Percentiles rank a stretch among this genome's conserved stretches.
These are phyloP conservation scores for Helotiales sp. DNA, from an alignment of 2,329 filamentous ascomycete species.

Conservation along the genomic window DNA sequence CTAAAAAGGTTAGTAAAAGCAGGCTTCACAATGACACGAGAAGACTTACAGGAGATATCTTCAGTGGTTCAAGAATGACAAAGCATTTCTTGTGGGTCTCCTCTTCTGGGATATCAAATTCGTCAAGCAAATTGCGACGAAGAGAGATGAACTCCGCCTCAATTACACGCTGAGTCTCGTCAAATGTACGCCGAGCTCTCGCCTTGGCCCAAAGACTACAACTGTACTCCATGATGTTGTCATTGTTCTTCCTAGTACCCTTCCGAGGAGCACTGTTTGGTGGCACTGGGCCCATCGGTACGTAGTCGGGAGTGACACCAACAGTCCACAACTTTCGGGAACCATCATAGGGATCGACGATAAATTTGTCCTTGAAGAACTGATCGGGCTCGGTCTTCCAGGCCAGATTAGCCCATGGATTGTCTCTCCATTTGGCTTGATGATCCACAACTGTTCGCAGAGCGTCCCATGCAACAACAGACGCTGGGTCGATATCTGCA, in stretches of 20 bases:
- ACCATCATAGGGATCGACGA: constrained; percentile 65
- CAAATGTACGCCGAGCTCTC: constrained; percentile 57
- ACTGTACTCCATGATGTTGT: constrained; percentile 82
- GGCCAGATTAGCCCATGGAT: constrained; percentile 40
- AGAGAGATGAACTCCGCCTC: constrained; percentile 74
- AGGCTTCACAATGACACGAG: too few species aligned
- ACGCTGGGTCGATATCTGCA: constrained; percentile 22
- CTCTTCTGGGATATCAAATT: constrained; percentile 57
- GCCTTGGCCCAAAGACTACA: constrained; percentile 74
- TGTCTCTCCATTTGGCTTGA: constrained; percentile 46
- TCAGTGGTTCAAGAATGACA: constrained; percentile 77
- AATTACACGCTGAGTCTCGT: constrained; percentile 79
- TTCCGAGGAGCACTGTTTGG: constrained; percentile 54
- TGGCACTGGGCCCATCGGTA: constrained; percentile 70
- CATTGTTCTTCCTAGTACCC: constrained; percentile 48
- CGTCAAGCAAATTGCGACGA: constrained; percentile 83
- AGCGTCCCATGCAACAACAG: constrained; percentile 66
- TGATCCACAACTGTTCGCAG: constrained; percentile 49
- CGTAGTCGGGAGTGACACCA: constrained; percentile 61
- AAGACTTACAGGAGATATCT: constrained; percentile 72
- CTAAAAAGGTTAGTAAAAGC: too few species aligned
- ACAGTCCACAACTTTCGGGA: constrained; percentile 64
- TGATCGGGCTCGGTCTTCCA: constrained; percentile 47
- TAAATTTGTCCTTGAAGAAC: constrained; percentile 59
- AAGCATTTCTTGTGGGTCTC: constrained; percentile 59